Base-by-base conservation (phyloP, 2,329 filamentous ascomycete species). In the Coniochaeta prunicola region DNA sequence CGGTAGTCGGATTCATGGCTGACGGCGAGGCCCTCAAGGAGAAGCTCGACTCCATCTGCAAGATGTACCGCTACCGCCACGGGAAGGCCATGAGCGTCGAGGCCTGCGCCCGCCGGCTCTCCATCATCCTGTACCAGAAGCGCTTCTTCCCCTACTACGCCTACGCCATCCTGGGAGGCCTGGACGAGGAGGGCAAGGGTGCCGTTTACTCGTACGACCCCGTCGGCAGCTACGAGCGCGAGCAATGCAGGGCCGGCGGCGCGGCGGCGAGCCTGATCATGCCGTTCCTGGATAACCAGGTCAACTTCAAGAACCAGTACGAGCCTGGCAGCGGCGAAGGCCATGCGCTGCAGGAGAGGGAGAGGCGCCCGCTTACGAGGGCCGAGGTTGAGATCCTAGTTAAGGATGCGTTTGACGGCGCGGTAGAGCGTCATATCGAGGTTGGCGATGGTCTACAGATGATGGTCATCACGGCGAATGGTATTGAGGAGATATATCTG, bases 121-220 rank as follows among this genome's bases (percentile, higher is more conserved):
- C 91, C 42, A 97, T 96, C 53, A 96, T 99, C 65, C 86, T 99
- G 59, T 99, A 99, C 80, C 83, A 87, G 75, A 97, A 97, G 80
- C 91, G 94, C 55, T 99, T 99, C 81, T 99, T 99, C 81, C 94
- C 94, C 24, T 99, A 96, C 84, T 99, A 99, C 76, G 91, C 96
- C 60, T 87, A 93, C 69, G 93, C 93, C 33, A 97, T 99, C 73
- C 81, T 99, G 53, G 94, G 90, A 53, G 94, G 94, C 21, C 77
- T 99, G 62, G 96, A 99, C 68, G 94, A 97, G 77, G 87, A 97
- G 63, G 94, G 94, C 67, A 90, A 87, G 74, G 96, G 94, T 60
- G 93, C 93, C 58, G 82, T 99, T 62, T 99, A 97, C 82, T 94
- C 90, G 64, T 99, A 99, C 78, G 94, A 99, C 72, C 94, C 94